A percentile compares a stretch with the other conserved stretches of the same genome.
These are phyloP conservation scores for Dalechampia spathulata DNA, from an alignment of 441 rosid species.

Conservation along the genomic window DNA sequence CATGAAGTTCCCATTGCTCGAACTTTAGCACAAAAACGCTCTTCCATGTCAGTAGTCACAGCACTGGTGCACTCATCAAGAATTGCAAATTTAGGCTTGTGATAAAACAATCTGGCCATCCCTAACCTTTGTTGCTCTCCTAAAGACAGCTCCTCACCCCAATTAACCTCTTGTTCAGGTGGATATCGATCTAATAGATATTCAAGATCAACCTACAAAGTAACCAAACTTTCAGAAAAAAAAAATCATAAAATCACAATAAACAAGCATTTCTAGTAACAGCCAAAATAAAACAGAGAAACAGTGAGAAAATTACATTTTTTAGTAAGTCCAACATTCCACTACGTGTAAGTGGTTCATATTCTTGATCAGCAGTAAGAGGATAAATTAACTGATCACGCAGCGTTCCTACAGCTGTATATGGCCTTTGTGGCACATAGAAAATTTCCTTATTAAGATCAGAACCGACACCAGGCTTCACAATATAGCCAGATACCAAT, in stretches of 20 bases:
- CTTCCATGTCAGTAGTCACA: constrained; percentile 99
- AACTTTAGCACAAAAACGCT: constrained; percentile 92
- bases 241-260: constrained; percentile 4
- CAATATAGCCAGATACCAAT: constrained; percentile 85
- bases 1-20: constrained; percentile 99
- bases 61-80: constrained; percentile 99
- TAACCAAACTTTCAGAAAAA: constrained; percentile 5
- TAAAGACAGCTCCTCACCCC: constrained; percentile 98
- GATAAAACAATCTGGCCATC: constrained; percentile 98
- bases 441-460: constrained; percentile 98
- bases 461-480: constrained; percentile 99
- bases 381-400: constrained; percentile 99
- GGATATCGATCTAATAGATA: constrained; percentile 94
- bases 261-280: not conserved
- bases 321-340: constrained; percentile 92
- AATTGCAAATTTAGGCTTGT: constrained; percentile 99
- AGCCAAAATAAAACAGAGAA: constrained; percentile 7
- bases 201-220: constrained; percentile 84
- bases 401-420: constrained; percentile 97
- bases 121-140: constrained; percentile 99
- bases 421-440: constrained; percentile 98
- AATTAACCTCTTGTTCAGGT: constrained; percentile 79
- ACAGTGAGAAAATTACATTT: constrained; percentile 52
- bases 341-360: constrained; percentile 53
- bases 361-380: constrained; percentile 70